Base-by-base conservation (phyloP, 2,329 filamentous ascomycete genomes). In the Epichloe aotearoae region DNA sequence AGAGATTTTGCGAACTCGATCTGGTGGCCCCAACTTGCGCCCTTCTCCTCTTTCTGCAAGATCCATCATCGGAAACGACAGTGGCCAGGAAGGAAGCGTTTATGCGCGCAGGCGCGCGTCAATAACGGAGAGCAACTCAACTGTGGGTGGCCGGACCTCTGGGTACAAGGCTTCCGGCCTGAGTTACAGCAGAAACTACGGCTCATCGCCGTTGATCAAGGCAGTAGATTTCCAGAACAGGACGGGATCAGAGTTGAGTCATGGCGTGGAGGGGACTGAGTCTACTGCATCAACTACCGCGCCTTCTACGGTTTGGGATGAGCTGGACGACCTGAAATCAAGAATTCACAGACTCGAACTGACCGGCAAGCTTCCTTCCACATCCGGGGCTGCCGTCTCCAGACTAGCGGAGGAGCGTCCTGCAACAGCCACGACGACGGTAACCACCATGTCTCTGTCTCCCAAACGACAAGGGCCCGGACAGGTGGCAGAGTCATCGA, bases 261-360 rank as follows among this genome's bases (percentile, higher is more conserved):
- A 77, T 52, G 69, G 66, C 17, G 58, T 72, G 30, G 83, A 90
- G 60, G 84, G 83, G 8, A 89, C 88, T 0, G 88, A 93, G 59
- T 97, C 93, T 0, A 91, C 86, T 0, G 76, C 86, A 36, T 97
- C 93, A 0, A 93, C 88, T 1, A 89, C 84, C 1, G 88, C 88
- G 1, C 88, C 90, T 12, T 94, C 89, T 2, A 96, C 89, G 0
- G 88, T 98, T 3, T 98, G 93, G 93, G 93, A 97, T 63, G 93
- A 98, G 66, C 71, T 98, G 30, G 93, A 97, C 59, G 93, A 97
- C 56, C 71, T 98, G 45, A 97, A 97, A 65, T 93, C 88, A 40
- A 82, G 93, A 33, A 95, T 98, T 59, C 83, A 88, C 58, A 86
- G 88, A 53, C 77, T 98, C 10, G 93, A 97, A 65, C 69, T 94